These are phyloP conservation scores for Albophoma yamanashiensis DNA, from an alignment of 2,329 filamentous ascomycete genomes.

Conservation along the genomic window DNA sequence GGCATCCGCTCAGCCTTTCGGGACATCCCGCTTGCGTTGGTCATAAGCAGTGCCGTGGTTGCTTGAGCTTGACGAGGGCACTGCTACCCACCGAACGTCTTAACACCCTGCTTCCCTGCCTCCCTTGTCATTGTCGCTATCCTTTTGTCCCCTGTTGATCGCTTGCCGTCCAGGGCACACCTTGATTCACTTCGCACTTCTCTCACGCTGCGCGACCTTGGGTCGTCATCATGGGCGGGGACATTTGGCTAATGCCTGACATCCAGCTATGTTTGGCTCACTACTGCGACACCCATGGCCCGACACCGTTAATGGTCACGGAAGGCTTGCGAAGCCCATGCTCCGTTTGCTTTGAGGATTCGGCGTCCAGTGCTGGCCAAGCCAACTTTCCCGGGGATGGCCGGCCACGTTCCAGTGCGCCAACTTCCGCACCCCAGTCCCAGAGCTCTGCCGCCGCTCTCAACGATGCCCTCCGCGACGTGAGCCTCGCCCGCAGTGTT, in stretches of 20 bases:
- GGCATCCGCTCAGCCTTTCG: neutral
- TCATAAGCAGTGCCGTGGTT: neutral
- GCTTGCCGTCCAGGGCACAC: neutral
- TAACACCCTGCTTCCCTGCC: neutral
- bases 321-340: slow-evolving; percentile 54
- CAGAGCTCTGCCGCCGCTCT: slow-evolving; percentile 26
- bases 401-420: slow-evolving; percentile 29
- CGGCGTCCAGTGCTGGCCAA: neutral
- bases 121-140: neutral
- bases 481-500: slow-evolving; percentile 33
- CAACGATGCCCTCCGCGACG: slow-evolving; percentile 35
- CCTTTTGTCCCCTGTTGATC: neutral
- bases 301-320: slow-evolving; percentile 59
- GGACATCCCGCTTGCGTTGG: neutral
- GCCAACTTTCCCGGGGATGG: slow-evolving; percentile 14
- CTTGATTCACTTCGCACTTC: neutral
- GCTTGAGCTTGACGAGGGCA: neutral
- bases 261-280: slow-evolving; percentile 58
- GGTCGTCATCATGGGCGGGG: slow-evolving; percentile 15
- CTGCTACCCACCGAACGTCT: neutral
- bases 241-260: slow-evolving; percentile 19
- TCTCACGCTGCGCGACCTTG: neutral
- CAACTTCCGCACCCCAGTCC: slow-evolving; percentile 20
- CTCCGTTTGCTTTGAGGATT: slow-evolving; percentile 43
- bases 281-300: slow-evolving; percentile 61